Evolutionary conservation across 257 asterid genomes (phyloP).

Genomic region (Verbena officinalis): DNA sequence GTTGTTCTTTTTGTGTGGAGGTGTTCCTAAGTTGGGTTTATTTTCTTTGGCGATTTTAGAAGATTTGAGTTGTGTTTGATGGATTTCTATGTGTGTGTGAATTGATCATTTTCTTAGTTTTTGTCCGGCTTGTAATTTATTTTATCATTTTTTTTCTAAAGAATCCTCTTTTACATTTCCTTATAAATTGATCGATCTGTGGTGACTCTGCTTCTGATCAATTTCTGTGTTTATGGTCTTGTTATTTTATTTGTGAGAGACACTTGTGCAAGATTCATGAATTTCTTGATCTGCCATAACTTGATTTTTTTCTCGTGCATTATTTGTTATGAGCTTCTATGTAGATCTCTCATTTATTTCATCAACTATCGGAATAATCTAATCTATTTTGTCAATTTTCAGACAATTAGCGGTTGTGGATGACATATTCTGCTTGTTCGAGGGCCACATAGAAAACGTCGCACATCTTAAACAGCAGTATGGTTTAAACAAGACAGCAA

Average conservation of each 20-base stretch:
- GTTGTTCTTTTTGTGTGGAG: neutral
- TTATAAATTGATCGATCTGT: constrained; percentile 5
- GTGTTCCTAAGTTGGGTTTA: constrained; percentile 2
- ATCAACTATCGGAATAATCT: neutral
- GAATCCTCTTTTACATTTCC: neutral
- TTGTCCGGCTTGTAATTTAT: neutral
- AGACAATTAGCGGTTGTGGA: constrained; percentile 86
- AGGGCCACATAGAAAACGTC: constrained; percentile 87
- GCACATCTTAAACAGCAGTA: constrained; percentile 96
- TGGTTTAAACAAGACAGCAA: constrained; percentile 84
- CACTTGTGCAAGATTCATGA: neutral
- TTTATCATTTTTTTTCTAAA: neutral
- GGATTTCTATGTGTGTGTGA: neutral
- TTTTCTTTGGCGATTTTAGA: neutral
- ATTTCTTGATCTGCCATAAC: neutral
- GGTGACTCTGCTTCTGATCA: neutral
- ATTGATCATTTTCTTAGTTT: neutral
- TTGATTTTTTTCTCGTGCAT: neutral
- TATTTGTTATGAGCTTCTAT: neutral
- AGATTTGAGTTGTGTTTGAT: no score
- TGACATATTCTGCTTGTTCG: constrained; percentile 91
- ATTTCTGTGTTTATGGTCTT: neutral
- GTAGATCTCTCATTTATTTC: neutral
- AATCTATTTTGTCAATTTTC: constrained; percentile 10
- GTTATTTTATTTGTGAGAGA: neutral